phyloP scores from a whole-genome alignment of 495 filamentous ascomycete genomes.

The Cladorrhinum samala region DNA sequence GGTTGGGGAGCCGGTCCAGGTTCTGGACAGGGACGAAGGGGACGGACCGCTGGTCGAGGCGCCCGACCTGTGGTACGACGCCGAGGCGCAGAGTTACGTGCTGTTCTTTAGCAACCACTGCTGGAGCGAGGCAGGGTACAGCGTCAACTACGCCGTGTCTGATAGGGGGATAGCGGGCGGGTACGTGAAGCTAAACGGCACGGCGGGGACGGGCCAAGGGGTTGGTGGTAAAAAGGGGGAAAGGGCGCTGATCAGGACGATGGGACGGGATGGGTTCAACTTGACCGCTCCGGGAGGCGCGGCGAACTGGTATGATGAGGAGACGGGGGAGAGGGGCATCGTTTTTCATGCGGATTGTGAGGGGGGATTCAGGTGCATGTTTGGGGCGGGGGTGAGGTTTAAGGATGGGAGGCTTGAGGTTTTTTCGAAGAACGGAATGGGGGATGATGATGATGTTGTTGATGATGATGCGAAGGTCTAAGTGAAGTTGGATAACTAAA shows the following conservation, averaged over 20 bases:
- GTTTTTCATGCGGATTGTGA: conserved; percentile 49
- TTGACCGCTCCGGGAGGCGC: conserved; percentile 51
- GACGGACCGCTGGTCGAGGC: conserved; percentile 61
- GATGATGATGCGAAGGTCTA: too few species aligned
- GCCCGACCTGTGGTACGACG: conserved; percentile 41
- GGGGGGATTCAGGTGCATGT: conserved; percentile 35
- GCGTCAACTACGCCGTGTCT: conserved; percentile 45
- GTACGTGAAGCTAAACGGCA: conserved; percentile 34
- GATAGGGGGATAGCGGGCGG: conserved; percentile 42
- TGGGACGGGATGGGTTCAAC: conserved; percentile 24
- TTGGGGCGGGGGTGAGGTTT: conserved; percentile 16
- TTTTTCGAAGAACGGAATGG: not conserved
- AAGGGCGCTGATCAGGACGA: conserved; percentile 33
- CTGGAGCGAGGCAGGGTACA: conserved; percentile 46
- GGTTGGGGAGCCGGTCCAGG: conserved; percentile 44
- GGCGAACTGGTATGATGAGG: conserved; percentile 37
- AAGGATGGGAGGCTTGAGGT: conserved; percentile 1
- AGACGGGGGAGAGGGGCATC: conserved; percentile 40
- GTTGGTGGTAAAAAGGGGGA: conserved; percentile 10
- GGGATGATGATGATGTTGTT: too few species aligned
- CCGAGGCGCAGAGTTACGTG: conserved; percentile 44
- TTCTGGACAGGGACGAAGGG: conserved; percentile 48
- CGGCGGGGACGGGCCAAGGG: too few species aligned
- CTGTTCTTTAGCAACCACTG: conserved; percentile 59
- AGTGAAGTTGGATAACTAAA: too few species aligned